Evolutionary conservation across 2,329 filamentous ascomycete genomes (phyloP).

Genomic region (Canariomyces notabilis): DNA sequence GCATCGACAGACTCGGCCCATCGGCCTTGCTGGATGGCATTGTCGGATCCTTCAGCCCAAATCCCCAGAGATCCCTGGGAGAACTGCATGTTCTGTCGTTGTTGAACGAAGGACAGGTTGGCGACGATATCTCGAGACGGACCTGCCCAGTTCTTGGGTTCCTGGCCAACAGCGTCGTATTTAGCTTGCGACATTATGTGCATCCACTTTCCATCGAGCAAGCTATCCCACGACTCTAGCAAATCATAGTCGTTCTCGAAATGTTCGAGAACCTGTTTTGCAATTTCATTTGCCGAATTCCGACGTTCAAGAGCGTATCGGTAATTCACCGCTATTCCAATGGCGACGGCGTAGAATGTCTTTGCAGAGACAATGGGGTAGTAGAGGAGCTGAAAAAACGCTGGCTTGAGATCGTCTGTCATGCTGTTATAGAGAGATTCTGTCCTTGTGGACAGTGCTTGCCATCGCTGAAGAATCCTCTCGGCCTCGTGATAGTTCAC

Average conservation of each 20-base stretch:
- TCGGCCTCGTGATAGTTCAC: constrained; percentile 59
- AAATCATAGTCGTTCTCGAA: constrained; percentile 49
- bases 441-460: constrained; percentile 40
- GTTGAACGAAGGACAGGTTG: constrained; percentile 48
- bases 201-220: constrained; percentile 52
- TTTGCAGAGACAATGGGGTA: constrained; percentile 43
- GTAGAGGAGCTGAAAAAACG: constrained; percentile 57
- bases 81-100: constrained; percentile 34
- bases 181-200: constrained; percentile 41
- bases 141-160: constrained; percentile 50
- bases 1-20: constrained; percentile 18
- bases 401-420: constrained; percentile 39
- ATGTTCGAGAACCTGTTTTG: constrained; percentile 40
- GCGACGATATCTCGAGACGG: constrained; percentile 51
- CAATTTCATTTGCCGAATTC: constrained; percentile 49
- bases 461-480: constrained; percentile 47
- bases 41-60: constrained; percentile 26
- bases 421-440: constrained; percentile 43
- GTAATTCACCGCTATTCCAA: constrained; percentile 37
- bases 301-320: constrained; percentile 52
- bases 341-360: constrained; percentile 11
- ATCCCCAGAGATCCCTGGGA: constrained; percentile 17
- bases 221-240: constrained; percentile 45
- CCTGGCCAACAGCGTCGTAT: constrained; percentile 44
- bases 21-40: constrained; percentile 14